Percentiles rank a stretch among this genome's conserved stretches.
Evolutionary conservation across 75 land plant genomes (phyloP).

Genomic region (Gnetum montanum): DNA sequence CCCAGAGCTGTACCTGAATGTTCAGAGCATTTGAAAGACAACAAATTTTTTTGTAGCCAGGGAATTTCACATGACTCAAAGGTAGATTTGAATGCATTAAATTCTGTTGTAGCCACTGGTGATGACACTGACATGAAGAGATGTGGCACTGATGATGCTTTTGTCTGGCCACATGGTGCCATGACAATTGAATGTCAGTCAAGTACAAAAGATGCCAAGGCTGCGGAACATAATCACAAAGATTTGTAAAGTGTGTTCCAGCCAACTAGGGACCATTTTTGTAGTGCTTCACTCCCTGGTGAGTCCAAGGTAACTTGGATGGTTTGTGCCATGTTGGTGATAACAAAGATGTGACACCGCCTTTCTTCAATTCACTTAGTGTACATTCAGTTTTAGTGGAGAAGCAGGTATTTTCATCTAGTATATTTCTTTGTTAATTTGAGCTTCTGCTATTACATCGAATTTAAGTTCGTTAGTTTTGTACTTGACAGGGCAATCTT

Average conservation of each 20-base stretch:
- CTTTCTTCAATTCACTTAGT: background rate
- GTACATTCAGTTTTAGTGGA: background rate
- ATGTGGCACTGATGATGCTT: background rate
- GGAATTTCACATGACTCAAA: conserved; percentile 3
- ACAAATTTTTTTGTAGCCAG: background rate
- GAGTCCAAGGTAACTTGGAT: background rate
- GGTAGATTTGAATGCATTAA: conserved; percentile 4
- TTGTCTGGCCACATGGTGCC: conserved; percentile 3
- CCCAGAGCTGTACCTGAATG: background rate
- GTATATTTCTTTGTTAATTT: too few species aligned
- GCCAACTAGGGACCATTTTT: background rate
- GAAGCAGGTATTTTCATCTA: conserved; percentile 1
- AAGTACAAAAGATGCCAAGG: background rate
- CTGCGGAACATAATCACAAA: background rate
- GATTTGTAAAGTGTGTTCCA: background rate
- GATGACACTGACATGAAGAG: background rate
- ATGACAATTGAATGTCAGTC: background rate
- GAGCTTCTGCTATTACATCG: too few species aligned
- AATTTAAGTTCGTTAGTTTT: too few species aligned
- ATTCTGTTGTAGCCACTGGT: background rate
- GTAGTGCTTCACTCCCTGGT: background rate
- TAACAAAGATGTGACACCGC: background rate
- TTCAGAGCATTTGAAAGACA: background rate
- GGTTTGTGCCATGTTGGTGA: background rate
- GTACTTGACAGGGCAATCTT: too few species aligned